phyloP scores from a whole-genome alignment of 345 rosid species.

The Ceriops tagal region DNA sequence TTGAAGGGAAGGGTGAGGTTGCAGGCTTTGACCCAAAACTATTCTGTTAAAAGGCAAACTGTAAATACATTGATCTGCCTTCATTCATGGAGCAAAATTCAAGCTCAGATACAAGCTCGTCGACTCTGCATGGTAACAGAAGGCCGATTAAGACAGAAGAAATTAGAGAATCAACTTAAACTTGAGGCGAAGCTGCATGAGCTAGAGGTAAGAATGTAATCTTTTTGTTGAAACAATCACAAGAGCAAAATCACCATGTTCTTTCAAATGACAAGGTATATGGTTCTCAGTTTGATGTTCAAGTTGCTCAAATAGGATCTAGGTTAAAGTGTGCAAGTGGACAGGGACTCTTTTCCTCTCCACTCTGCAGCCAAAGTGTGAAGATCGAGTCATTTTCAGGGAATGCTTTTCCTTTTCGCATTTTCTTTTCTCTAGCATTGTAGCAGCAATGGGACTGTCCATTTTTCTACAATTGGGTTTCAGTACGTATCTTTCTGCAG shows the following conservation, averaged over 20 bases:
- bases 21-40: slow-evolving; percentile 41
- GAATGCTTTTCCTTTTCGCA: neutral
- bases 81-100: slow-evolving; percentile 84
- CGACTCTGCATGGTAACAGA: slow-evolving; percentile 78
- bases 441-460: neutral
- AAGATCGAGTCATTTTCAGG: neutral
- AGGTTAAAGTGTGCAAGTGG: neutral
- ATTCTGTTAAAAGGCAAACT: slow-evolving; percentile 63
- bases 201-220: slow-evolving; percentile 51
- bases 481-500: neutral
- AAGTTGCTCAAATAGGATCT: neutral
- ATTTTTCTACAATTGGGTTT: neutral
- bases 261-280: neutral
- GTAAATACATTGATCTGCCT: slow-evolving; percentile 54
- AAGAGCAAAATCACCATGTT: neutral
- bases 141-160: slow-evolving; percentile 66
- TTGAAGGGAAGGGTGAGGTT: slow-evolving; percentile 60
- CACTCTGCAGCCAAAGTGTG: neutral
- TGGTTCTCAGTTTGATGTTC: neutral
- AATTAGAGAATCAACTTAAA: slow-evolving; percentile 83
- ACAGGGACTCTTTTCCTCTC: neutral
- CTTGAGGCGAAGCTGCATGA: slow-evolving; percentile 92
- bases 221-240: neutral
- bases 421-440: neutral
- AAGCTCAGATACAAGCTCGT: slow-evolving; percentile 62